A percentile compares a stretch with the other conserved stretches of the same genome.
Conservation (phyloP, 2,329 filamentous ascomycete genomes). For the Zarea fungicola region DNA sequence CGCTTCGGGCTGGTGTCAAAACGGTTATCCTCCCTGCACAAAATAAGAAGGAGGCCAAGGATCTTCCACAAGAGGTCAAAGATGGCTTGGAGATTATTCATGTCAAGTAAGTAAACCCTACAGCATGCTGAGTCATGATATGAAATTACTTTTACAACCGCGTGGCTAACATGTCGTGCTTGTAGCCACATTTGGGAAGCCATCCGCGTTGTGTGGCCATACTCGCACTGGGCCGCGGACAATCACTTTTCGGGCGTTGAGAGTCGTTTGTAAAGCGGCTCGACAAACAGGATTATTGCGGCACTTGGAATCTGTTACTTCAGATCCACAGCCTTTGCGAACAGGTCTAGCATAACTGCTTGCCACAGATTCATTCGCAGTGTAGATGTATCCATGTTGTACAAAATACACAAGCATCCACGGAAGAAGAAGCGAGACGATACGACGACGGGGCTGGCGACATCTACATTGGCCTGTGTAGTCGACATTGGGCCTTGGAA, state of each 20-base stretch:
- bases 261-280: conserved; percentile 61
- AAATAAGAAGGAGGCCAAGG: conserved; percentile 88
- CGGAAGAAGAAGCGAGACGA: no score
- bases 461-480: no score
- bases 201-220: conserved; percentile 85
- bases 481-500: no score
- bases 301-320: no score
- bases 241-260: conserved; percentile 65
- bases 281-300: neutral
- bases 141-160: neutral
- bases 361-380: no score
- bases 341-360: no score
- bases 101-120: conserved; percentile 61
- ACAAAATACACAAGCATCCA: no score
- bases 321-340: neutral
- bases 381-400: no score
- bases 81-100: conserved; percentile 83
- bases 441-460: no score
- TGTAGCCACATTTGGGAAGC: conserved; percentile 89
- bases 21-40: conserved; percentile 82
- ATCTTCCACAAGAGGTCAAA: conserved; percentile 85
- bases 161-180: conserved; percentile 27
- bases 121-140: neutral
- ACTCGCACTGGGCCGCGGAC: conserved; percentile 75
- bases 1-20: conserved; percentile 87